Conservation (phyloP, 192 early-diverging fungal species). For the Pilobolus umbonatus region DNA sequence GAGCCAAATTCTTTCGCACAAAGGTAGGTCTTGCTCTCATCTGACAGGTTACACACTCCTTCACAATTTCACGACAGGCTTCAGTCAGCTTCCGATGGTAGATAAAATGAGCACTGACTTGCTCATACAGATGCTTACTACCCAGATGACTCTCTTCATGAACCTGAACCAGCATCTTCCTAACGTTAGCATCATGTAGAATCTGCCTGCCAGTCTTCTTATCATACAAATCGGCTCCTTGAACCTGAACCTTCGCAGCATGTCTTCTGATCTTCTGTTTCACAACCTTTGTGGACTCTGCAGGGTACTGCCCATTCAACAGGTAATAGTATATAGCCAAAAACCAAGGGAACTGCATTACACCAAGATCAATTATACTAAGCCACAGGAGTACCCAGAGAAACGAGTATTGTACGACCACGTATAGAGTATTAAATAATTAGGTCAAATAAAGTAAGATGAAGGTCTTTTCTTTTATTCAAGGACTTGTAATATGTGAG, state of each 20-base stretch:
- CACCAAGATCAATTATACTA: no score
- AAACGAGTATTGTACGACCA: no score
- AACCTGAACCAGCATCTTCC: neutral
- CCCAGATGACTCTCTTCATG: constrained; percentile 11
- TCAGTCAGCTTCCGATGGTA: neutral
- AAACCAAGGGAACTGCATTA: neutral
- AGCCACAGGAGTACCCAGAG: no score
- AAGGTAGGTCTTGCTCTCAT: neutral
- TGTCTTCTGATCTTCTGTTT: neutral
- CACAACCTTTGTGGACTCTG: neutral
- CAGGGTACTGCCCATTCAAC: neutral
- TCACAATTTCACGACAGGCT: neutral
- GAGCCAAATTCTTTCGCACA: neutral
- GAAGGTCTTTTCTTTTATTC: no score
- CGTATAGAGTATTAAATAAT: no score
- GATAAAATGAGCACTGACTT: neutral
- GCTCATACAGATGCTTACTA: neutral
- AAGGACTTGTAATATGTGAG: neutral
- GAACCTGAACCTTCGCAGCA: neutral
- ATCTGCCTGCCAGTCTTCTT: neutral
- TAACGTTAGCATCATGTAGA: neutral
- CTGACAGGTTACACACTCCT: constrained; percentile 10
- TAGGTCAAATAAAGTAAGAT: no score
- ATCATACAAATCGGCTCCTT: neutral
- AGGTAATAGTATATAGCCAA: neutral